These are phyloP conservation scores for Medicago truncatula DNA, from an alignment of 306 rosid genomes.

Conservation along the genomic window MtrunA17r5.0-ANR NC_053042.1:49312501-49313000, in stretches of 20 bases:
- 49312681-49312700: slow-evolving; percentile 28
- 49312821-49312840: background rate
- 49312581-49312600: slow-evolving; percentile 47
- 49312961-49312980: too few relatives aligned
- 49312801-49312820: slow-evolving; percentile 3
- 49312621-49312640: slow-evolving; percentile 63
- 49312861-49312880: too few relatives aligned
- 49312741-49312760: slow-evolving; percentile 10
- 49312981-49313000: too few relatives aligned
- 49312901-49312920: background rate
- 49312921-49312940: background rate
- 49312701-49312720: too few relatives aligned
- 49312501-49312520: slow-evolving; percentile 28
- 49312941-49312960: too few relatives aligned
- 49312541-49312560: slow-evolving; percentile 39
- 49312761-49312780: background rate
- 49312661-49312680: slow-evolving; percentile 83
- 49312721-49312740: slow-evolving; percentile 25
- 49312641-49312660: slow-evolving; percentile 58
- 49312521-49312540: slow-evolving; percentile 30
- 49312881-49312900: background rate
- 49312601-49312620: slow-evolving; percentile 45
- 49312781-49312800: slow-evolving; percentile 12
- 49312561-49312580: slow-evolving; percentile 50
- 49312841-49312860: slow-evolving; percentile 6